Evolutionary conservation across 2,329 filamentous ascomycete genomes (phyloP).

Genomic region (Lecanicillium sp.): DNA sequence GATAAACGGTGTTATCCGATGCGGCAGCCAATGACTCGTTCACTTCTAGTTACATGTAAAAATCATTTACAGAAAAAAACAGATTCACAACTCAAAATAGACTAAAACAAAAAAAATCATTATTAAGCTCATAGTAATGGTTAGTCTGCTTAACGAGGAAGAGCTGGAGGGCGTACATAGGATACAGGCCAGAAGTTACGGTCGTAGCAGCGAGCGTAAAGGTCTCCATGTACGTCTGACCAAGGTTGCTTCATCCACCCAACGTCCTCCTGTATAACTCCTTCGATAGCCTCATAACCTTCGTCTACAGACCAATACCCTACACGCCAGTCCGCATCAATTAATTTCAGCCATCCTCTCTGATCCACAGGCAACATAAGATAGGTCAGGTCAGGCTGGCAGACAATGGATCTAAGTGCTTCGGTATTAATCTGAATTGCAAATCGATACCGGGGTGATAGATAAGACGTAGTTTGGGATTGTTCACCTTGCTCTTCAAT

Average conservation of each 20-base stretch:
- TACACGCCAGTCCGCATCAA: constrained; percentile 1
- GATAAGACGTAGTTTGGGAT: constrained; percentile 4
- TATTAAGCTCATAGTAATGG: constrained; percentile 1
- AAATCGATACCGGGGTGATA: constrained; percentile 7
- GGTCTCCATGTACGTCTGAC: constrained; percentile 1
- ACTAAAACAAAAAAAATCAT: background rate
- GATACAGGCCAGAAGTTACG: constrained; percentile 2
- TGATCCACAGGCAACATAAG: constrained; percentile 7
- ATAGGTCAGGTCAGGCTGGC: constrained; percentile 5
- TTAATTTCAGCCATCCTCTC: constrained; percentile 7
- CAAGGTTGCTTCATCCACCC: constrained; percentile 8
- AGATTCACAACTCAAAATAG: background rate
- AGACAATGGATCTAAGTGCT: constrained; percentile 2
- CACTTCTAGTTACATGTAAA: background rate
- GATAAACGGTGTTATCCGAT: background rate
- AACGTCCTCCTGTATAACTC: constrained; percentile 6
- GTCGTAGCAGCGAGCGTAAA: constrained; percentile 5
- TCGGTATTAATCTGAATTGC: constrained; percentile 6
- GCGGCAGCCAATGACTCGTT: background rate
- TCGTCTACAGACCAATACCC: constrained; percentile 2
- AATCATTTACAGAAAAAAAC: constrained; percentile 2
- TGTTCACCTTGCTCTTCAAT: constrained; percentile 3
- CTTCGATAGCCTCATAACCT: constrained; percentile 1
- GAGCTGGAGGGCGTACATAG: constrained; percentile 4
- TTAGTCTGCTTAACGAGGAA: background rate